Percentiles rank a stretch among this genome's conserved stretches.
These are phyloP conservation scores for Yamadazyma olivae DNA, from an alignment of 805 yeast genomes.

Conservation along the genomic window DNA sequence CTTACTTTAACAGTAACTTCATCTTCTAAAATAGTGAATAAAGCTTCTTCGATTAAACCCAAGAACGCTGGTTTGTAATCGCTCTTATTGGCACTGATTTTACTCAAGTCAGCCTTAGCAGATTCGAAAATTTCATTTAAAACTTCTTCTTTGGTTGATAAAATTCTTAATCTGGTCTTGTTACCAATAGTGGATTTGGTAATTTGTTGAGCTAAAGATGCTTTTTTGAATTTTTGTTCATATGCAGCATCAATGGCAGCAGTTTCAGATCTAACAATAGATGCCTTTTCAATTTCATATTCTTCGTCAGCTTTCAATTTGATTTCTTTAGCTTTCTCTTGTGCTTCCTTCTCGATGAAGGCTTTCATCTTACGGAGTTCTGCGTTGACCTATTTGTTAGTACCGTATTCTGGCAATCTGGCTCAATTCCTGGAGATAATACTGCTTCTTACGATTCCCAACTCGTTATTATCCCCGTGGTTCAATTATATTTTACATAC, in stretches of 20 bases:
- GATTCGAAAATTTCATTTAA: slow-evolving; percentile 70
- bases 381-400: slow-evolving; percentile 66
- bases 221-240: slow-evolving; percentile 84
- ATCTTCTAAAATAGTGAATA: slow-evolving; percentile 71
- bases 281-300: slow-evolving; percentile 95
- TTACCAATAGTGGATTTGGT: slow-evolving; percentile 93
- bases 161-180: slow-evolving; percentile 88
- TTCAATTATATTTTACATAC: slow-evolving; percentile 17
- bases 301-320: slow-evolving; percentile 96
- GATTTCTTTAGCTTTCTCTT: slow-evolving; percentile 96
- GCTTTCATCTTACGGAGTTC: slow-evolving; percentile 98
- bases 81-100: slow-evolving; percentile 50
- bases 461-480: background rate
- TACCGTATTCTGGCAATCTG: background rate
- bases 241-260: slow-evolving; percentile 80
- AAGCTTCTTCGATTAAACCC: slow-evolving; percentile 75
- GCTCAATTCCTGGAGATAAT: background rate
- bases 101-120: slow-evolving; percentile 61
- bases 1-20: slow-evolving; percentile 63
- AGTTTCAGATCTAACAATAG: slow-evolving; percentile 88
- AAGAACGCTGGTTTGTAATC: slow-evolving; percentile 68
- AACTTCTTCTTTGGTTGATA: slow-evolving; percentile 77
- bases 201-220: slow-evolving; percentile 90
- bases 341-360: slow-evolving; percentile 98
- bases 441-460: background rate